phyloP scores from a whole-genome alignment of 1,284 basidiomycete species.

The Ganoderma leucocontextum region DNA sequence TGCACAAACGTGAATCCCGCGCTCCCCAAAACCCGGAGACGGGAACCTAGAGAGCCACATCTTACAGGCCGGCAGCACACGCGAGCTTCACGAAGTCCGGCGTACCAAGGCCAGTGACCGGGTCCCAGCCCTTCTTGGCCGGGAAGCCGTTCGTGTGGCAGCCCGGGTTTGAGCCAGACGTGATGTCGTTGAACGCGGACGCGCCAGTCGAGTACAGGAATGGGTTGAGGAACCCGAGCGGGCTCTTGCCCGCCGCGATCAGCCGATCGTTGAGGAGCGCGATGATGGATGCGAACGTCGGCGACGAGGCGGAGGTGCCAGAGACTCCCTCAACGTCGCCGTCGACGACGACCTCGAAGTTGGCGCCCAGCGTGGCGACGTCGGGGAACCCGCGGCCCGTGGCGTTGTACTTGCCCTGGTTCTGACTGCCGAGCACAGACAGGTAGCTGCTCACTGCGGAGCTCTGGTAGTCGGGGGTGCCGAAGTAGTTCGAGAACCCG shows the following conservation, averaged over 20 bases:
- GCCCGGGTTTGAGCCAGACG: slow-evolving; percentile 39
- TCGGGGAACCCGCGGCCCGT: slow-evolving; percentile 45
- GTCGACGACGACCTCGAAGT: slow-evolving; percentile 42
- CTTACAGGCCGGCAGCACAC: slow-evolving; percentile 20
- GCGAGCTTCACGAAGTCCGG: slow-evolving; percentile 40
- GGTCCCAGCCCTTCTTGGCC: slow-evolving; percentile 49
- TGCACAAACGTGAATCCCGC: too few species aligned
- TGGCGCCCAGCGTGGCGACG: slow-evolving; percentile 40
- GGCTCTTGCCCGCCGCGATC: slow-evolving; percentile 49
- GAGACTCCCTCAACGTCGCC: slow-evolving; percentile 52
- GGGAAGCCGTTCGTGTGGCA: slow-evolving; percentile 49
- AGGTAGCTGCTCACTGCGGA: slow-evolving; percentile 46
- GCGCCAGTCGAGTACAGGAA: slow-evolving; percentile 45
- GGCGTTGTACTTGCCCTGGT: slow-evolving; percentile 42
- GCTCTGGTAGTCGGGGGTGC: slow-evolving; percentile 50
- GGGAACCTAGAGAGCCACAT: too few species aligned
- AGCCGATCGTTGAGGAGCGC: slow-evolving; percentile 63
- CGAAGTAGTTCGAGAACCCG: slow-evolving; percentile 59
- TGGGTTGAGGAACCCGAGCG: slow-evolving; percentile 60
- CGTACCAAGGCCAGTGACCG: slow-evolving; percentile 42
- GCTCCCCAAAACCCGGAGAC: too few species aligned
- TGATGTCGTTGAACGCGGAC: slow-evolving; percentile 53
- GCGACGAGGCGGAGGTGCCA: slow-evolving; percentile 57
- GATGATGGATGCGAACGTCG: slow-evolving; percentile 61
- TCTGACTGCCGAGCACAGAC: slow-evolving; percentile 38